Conservation (phyloP, 1,284 basidiomycete species). For the Ustilago xerochloae region DNA sequence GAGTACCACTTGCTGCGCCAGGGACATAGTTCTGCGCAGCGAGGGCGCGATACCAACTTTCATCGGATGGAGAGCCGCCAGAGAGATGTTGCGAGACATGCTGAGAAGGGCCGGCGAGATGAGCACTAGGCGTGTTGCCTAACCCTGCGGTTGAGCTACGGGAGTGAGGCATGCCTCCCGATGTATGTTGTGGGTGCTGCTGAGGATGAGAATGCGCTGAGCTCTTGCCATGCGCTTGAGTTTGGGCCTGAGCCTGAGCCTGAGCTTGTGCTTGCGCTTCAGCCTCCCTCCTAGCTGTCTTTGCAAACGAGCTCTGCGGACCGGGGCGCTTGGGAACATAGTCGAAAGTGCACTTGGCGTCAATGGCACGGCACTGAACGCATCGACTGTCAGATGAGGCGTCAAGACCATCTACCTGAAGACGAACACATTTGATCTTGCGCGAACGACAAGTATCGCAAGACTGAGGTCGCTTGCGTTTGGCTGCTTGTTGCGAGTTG, state of each 20-base stretch:
- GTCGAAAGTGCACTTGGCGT: conserved; percentile 52
- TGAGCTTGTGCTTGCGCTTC: conserved; percentile 21
- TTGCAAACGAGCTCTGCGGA: conserved; percentile 50
- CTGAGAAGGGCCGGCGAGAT: conserved; percentile 5
- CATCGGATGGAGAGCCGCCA: conserved; percentile 15
- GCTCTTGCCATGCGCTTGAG: conserved; percentile 3
- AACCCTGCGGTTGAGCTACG: conserved; percentile 11
- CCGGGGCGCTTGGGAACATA: conserved; percentile 53
- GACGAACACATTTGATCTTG: conserved; percentile 55
- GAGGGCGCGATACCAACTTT: conserved; percentile 35
- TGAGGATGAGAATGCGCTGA: background rate
- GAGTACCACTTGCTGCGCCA: conserved; percentile 2
- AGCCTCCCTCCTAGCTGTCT: conserved; percentile 33
- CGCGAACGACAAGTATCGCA: conserved; percentile 54
- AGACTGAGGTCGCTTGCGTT: conserved; percentile 51
- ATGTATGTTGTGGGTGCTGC: background rate
- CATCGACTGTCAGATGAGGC: conserved; percentile 37
- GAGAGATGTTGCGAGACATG: conserved; percentile 6
- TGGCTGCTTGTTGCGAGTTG: conserved; percentile 15
- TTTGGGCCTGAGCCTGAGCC: conserved; percentile 17
- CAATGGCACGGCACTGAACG: conserved; percentile 51
- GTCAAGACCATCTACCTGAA: conserved; percentile 42
- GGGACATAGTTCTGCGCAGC: conserved; percentile 25
- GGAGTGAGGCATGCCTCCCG: conserved; percentile 11
- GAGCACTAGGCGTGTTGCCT: conserved; percentile 6